Base-by-base conservation (phyloP, 345 rosid species). In the Boechera stricta region DNA sequence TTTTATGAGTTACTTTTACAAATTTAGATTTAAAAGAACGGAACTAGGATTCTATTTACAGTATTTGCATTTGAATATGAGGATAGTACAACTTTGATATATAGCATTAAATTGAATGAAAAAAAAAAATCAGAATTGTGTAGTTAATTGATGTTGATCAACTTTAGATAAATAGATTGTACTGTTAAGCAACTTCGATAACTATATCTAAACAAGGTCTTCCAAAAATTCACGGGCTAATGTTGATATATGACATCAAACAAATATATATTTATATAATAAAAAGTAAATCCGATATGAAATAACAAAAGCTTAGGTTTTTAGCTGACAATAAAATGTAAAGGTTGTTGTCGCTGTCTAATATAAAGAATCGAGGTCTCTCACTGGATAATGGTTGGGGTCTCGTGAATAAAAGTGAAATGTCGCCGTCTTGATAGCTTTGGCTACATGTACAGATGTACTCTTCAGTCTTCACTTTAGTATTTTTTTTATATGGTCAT, bases 351-450 rank as follows among this genome's bases (percentile, higher is more conserved):
- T 70, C 80, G 31, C n/a, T 77, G 66, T 77, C 71, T 53, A 15
- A 62, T 41, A 53, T 60, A 62, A 69, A 77, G 76, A 69, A 53
- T 53, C 70, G 18, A 67, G 35, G 62, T 58, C 79, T 67, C 60
- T 48, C 67, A 47, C 36, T 29, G 42, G 52, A 57, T 67, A 76
- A 42, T 69, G 60, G 74, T 71, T 64, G 71, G 29, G 56, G 33
- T 13, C 80, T 77, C 80, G 75, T 76, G 71, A 69, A 61, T 10
- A 53, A 53, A 69, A 77, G 58, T 15, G 15, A 47, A 63, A 77
- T n/a, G 80, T 70, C 80, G 42, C 58, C 71, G 66, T 77, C 80
- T 35, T 54, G 71, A 57, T 55, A 65, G 67, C 67, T 74, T 51
- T 49, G 16, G 53, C 24, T 52, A 38, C 39, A 56, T 59, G 44